Base-by-base conservation (phyloP, 148 eudicot genomes). In the Talinum fruticosum region DNA sequence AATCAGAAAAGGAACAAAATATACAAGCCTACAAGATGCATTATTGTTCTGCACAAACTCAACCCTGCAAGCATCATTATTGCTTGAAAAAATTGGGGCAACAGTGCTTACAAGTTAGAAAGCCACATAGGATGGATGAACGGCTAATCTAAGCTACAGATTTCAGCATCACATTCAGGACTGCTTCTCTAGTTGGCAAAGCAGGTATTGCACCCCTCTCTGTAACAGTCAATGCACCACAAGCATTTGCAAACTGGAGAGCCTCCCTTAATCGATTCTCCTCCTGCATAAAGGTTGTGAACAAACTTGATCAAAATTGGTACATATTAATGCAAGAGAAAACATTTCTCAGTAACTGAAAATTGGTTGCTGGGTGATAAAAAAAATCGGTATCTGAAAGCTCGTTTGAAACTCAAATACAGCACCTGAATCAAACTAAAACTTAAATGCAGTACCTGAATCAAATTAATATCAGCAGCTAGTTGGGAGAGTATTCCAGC, bases 141-240 rank as follows among this genome's bases (percentile, higher is more conserved):
- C 18, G 1, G 15, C 33, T 24, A 78, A 71, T 16, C 82, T 90
- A 93, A 36, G 90, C 86, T 75, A 90, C 91, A 23, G 89, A 24
- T 74, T 90, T 86, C 64, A 90, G 83, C 81, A 93, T 45, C 72
- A 95, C 90, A 70, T 85, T 74, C 47, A 83, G 79, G 24, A 91
- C 98, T 16, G 88, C 90, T 80, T 85, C 85, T 85, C 79, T 87
- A 29, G 93, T 88, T 12, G 98, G 99, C 89, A 96, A 77, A 73
- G 99, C 97, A 49, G 99, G 99, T 80, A 96, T 96, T 21, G 98
- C 99, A 29, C 99, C 99, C 83, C 99, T 84, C 80, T 96, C 98
- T 38, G 82, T 88, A 65, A 96, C 99, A 6, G 99, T 96, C 81
- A 96, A 75, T 44, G 98, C 98, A 6, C 99, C 99, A 69, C 99